Percentiles rank a stretch among this genome's conserved stretches.
These are phyloP conservation scores for Clathrospora elynae DNA, from an alignment of 2,329 filamentous ascomycete genomes.

Conservation along the genomic window DNA sequence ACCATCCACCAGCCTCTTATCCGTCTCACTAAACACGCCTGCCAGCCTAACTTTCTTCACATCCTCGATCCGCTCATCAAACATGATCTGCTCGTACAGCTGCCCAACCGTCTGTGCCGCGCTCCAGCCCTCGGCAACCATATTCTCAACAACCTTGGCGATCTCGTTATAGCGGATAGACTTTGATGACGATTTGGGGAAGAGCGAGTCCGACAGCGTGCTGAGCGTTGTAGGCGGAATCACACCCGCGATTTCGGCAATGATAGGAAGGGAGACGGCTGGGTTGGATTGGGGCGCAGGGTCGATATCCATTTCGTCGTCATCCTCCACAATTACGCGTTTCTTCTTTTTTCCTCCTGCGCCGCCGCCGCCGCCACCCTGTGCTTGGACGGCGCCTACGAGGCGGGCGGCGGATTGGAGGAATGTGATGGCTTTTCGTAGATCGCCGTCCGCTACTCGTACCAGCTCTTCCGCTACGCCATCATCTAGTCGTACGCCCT, in stretches of 20 bases:
- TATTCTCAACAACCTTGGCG: constrained; percentile 79
- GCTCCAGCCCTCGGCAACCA: constrained; percentile 97
- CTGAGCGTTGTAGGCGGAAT: constrained; percentile 79
- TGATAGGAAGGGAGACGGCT: constrained; percentile 67
- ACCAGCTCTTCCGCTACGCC: constrained; percentile 86
- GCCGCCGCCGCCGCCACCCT: constrained; percentile 24
- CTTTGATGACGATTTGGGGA: constrained; percentile 58
- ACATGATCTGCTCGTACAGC: constrained; percentile 81
- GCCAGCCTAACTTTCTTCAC: constrained; percentile 89
- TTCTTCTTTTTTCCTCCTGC: constrained; percentile 48
- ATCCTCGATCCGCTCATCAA: constrained; percentile 82
- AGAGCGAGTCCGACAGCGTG: constrained; percentile 73
- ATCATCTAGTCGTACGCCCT: constrained; percentile 75
- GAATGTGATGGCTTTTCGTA: constrained; percentile 95
- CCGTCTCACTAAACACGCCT: constrained; percentile 86
- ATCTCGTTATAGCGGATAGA: constrained; percentile 70
- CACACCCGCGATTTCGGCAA: constrained; percentile 96
- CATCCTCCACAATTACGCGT: constrained; percentile 55
- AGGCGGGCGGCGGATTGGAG: constrained; percentile 91
- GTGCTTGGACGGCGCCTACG: constrained; percentile 65
- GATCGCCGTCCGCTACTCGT: constrained; percentile 86
- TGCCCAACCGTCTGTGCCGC: constrained; percentile 85
- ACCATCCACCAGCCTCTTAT: constrained; percentile 92
- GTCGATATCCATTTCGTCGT: constrained; percentile 60
- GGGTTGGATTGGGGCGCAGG: constrained; percentile 15